Base-by-base conservation (phyloP, 768 basidiomycete species). In the Inosperma sp. region DNA sequence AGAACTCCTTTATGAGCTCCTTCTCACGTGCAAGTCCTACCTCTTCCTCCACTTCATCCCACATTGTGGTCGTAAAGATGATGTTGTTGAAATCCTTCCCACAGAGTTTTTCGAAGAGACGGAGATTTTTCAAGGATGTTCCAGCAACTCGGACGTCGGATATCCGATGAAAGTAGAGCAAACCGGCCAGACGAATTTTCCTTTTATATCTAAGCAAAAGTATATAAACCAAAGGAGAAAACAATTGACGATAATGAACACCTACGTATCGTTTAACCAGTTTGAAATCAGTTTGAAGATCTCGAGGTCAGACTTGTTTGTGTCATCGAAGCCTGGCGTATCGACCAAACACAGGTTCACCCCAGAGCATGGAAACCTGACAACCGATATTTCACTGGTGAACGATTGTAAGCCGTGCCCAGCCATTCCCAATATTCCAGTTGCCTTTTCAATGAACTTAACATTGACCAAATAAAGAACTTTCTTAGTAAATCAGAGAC, bases 101-200 rank as follows among this genome's bases (percentile, higher is more conserved):
- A 58, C 75, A 76, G 21, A 76, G 67, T 27, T 71, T 65, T 44
- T 68, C 67, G 57, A 76, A 77, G 60, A 76, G 68, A 23, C 62
- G 60, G 43, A 76, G 68, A 59, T 77, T 76, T 48, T 65, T 66
- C 35, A 56, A 65, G 23, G 70, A 64, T 7, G 63, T 68, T 26
- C 71, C 72, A 43, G 68, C 69, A 55, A 72, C 63, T 27, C 65
- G 56, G 48, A 62, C 52, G 46, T 72, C 71, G 1, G n/a, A n/a
- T n/a, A n/a, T n/a, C n/a, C n/a, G n/a, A n/a, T n/a, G n/a, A n/a
- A n/a, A n/a, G n/a, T n/a, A 73, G 37, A 69, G 65, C 60, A 73
- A 61, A 26, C 69, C 71, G 36, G 36, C 42, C 5, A 62, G 34
- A 25, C 37, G 35, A n/a, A 27, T 22, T 14, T 27, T 21, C 16